Conservation (phyloP, 1,284 basidiomycete species). For the Austropuccinia psidii region DNA sequence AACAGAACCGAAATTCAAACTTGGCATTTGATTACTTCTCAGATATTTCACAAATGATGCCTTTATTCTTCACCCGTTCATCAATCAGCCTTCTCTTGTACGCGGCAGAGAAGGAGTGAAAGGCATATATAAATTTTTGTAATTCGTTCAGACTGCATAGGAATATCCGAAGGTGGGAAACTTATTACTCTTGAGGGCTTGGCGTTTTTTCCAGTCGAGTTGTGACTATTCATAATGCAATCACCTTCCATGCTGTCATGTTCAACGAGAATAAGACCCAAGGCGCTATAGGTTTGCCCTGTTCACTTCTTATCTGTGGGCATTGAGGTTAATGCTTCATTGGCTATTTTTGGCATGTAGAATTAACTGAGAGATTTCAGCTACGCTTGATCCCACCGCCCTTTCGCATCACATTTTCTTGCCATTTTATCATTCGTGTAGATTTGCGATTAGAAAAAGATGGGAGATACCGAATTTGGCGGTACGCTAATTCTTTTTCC, state of each 20-base stretch:
- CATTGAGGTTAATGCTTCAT: not conserved
- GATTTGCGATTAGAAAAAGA: conserved; percentile 12
- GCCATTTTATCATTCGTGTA: conserved; percentile 3
- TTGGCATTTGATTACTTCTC: not conserved
- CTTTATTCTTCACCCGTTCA: not conserved
- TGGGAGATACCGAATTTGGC: conserved; percentile 23
- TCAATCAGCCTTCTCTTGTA: conserved; percentile 11
- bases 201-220: not conserved
- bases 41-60: conserved; percentile 35
- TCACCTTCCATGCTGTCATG: conserved; percentile 29
- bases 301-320: not conserved
- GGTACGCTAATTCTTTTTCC: not conserved
- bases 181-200: not conserved
- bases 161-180: not conserved
- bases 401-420: not conserved
- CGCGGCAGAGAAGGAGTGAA: conserved; percentile 20
- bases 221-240: conserved; percentile 15
- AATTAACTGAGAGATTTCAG: not conserved
- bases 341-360: not conserved
- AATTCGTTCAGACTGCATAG: not conserved
- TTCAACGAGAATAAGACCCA: conserved; percentile 21
- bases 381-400: not conserved
- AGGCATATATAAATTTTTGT: conserved; percentile 22
- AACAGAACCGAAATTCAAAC: too few relatives aligned
- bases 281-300: not conserved